Evolutionary conservation across 805 yeast species (phyloP).

Genomic region (Saturnispora gosingensis): DNA sequence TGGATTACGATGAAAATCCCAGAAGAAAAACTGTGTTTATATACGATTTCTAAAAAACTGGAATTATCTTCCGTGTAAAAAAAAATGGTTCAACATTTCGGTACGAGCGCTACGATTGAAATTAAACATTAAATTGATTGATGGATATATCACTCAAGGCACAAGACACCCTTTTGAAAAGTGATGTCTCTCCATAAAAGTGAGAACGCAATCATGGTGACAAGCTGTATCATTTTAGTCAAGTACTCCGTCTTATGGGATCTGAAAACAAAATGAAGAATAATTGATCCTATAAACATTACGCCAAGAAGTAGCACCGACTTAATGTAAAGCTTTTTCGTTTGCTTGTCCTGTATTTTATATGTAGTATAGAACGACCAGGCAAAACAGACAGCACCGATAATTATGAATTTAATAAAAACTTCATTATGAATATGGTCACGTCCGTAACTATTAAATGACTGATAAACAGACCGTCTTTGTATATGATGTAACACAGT

Average conservation of each 20-base stretch:
- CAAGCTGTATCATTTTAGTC: slow-evolving; percentile 3
- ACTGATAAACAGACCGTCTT: no score
- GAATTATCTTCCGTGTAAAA: neutral
- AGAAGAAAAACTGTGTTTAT: slow-evolving; percentile 1
- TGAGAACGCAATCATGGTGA: slow-evolving; percentile 3
- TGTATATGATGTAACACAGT: neutral
- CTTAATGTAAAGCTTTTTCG: slow-evolving; percentile 10
- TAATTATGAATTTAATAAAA: neutral
- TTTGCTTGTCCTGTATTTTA: slow-evolving; percentile 12
- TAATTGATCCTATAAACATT: slow-evolving; percentile 15
- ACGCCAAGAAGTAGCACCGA: slow-evolving; percentile 5
- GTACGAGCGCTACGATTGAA: slow-evolving; percentile 10
- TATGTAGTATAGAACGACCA: slow-evolving; percentile 15
- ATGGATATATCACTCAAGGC: neutral
- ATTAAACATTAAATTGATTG: neutral
- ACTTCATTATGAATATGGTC: neutral
- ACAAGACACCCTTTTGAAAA: neutral
- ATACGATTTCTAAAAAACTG: neutral
- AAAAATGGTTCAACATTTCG: slow-evolving; percentile 7
- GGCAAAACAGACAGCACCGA: neutral
- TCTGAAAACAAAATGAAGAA: slow-evolving; percentile 4
- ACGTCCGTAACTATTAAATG: neutral
- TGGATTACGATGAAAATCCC: neutral
- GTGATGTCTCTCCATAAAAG: slow-evolving; percentile 18
- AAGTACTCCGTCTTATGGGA: neutral